Evolutionary conservation across 352 stramenopile genomes (phyloP).

Genomic region (Pythium aristosporum): DNA sequence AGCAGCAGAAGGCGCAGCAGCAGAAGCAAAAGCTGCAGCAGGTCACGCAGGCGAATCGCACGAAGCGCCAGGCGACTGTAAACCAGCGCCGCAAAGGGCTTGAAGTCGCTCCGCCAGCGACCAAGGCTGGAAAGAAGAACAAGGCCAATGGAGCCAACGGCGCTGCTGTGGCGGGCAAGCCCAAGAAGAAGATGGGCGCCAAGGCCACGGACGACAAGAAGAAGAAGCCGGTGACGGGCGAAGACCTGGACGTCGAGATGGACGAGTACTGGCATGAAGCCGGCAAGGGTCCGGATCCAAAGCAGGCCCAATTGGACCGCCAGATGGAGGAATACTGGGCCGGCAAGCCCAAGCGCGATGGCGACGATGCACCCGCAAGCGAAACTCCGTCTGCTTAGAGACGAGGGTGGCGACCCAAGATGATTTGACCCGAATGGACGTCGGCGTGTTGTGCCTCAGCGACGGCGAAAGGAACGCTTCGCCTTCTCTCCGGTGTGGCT

Average conservation of each 20-base stretch:
- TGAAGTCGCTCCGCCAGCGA: conserved; percentile 25
- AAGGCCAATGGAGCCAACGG: conserved; percentile 21
- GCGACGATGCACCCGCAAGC: conserved; percentile 5
- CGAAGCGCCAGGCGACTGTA: conserved; percentile 74
- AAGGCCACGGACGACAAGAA: conserved; percentile 34
- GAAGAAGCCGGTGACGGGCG: conserved; percentile 53
- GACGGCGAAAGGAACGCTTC: not conserved
- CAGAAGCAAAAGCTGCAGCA: conserved; percentile 69
- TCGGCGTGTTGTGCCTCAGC: not conserved
- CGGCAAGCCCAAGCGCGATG: conserved; percentile 57
- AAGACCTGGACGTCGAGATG: conserved; percentile 88
- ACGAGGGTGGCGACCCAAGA: not conserved
- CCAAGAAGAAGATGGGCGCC: conserved; percentile 8
- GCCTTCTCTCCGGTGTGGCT: not conserved
- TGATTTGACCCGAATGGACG: not conserved
- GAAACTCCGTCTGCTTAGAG: conserved; percentile 21
- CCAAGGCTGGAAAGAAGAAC: conserved; percentile 20
- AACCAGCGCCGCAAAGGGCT: conserved; percentile 75
- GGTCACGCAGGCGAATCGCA: conserved; percentile 56
- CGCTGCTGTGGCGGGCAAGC: conserved; percentile 18
- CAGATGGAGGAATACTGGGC: conserved; percentile 91
- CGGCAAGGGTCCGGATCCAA: conserved; percentile 86
- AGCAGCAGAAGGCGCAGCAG: conserved; percentile 35
- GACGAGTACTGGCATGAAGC: conserved; percentile 87
- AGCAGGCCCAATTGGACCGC: conserved; percentile 73